These are phyloP conservation scores for Synchytrium microbalum DNA, from an alignment of 371 early-diverging fungal genomes.

Conservation along the genomic window DNA sequence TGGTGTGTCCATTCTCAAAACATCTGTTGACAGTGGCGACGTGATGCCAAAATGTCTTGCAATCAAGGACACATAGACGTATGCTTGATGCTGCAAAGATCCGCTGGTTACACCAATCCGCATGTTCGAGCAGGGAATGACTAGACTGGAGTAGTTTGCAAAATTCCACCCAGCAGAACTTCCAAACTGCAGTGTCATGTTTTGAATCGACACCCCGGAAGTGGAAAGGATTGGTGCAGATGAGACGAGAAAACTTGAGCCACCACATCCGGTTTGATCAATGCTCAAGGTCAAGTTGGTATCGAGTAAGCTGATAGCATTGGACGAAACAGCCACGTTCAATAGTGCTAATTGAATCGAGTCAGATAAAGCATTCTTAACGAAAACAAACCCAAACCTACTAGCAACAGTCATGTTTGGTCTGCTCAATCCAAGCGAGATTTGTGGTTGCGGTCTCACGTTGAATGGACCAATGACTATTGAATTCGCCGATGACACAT, in stretches of 20 bases:
- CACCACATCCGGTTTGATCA: neutral
- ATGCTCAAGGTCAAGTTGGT: neutral
- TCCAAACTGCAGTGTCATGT: neutral
- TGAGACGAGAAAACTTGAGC: neutral
- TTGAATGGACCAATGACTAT: neutral
- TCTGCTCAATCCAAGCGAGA: neutral
- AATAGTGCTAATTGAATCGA: neutral
- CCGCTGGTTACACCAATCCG: neutral
- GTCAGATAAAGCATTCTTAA: neutral
- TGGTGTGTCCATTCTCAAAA: neutral
- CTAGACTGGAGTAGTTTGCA: neutral
- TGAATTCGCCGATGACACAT: neutral
- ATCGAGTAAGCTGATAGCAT: neutral
- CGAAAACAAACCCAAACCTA: neutral
- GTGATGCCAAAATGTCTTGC: neutral
- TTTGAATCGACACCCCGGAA: too few relatives aligned
- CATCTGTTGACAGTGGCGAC: neutral
- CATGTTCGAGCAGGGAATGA: neutral
- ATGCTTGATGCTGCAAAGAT: neutral
- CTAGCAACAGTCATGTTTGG: neutral
- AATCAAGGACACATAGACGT: neutral
- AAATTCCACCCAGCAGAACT: neutral
- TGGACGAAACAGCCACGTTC: neutral
- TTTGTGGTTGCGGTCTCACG: neutral
- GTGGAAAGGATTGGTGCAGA: too few relatives aligned